Percentiles rank a stretch among this genome's conserved stretches.
Conservation (phyloP, 2,329 filamentous ascomycete genomes). For the Xylariales sp. region DNA sequence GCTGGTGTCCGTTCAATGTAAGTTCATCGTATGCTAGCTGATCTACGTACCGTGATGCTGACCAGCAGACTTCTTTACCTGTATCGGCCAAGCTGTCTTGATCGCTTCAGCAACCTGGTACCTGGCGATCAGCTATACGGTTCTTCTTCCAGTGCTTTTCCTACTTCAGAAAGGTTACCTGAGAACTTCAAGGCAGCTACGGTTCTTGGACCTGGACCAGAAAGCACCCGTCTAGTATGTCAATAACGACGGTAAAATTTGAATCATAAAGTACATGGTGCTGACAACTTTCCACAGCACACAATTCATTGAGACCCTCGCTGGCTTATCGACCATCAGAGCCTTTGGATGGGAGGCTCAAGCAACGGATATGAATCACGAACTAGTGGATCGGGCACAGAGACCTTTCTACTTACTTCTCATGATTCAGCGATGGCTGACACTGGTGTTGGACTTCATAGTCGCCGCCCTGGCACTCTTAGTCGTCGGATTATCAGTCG, state of each 20-base stretch:
- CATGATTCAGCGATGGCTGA: conserved; percentile 45
- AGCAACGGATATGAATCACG: not conserved
- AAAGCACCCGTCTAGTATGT: not conserved
- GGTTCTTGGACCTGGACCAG: conserved; percentile 5
- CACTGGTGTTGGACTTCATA: conserved; percentile 42
- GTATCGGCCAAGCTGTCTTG: conserved; percentile 2
- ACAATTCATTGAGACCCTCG: conserved; percentile 19
- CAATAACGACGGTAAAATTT: too few species aligned
- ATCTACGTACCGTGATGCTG: not conserved
- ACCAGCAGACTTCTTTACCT: not conserved
- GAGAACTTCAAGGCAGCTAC: conserved; percentile 5
- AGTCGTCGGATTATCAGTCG: conserved; percentile 35
- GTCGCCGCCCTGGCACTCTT: conserved; percentile 36
- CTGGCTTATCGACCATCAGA: not conserved
- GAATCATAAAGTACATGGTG: too few species aligned
- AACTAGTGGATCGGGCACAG: not conserved
- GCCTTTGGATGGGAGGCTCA: conserved; percentile 1
- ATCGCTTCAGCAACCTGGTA: conserved; percentile 5
- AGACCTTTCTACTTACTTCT: conserved; percentile 31
- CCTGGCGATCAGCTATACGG: not conserved
- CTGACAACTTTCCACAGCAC: too few species aligned
- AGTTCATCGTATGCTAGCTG: conserved; percentile 1
- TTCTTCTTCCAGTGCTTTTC: not conserved
- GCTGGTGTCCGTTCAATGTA: not conserved
- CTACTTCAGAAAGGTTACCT: conserved; percentile 6